A percentile compares a stretch with the other conserved stretches of the same genome.
Conservation (phyloP, 495 filamentous ascomycete genomes). For the Xylaria palmicola region DNA sequence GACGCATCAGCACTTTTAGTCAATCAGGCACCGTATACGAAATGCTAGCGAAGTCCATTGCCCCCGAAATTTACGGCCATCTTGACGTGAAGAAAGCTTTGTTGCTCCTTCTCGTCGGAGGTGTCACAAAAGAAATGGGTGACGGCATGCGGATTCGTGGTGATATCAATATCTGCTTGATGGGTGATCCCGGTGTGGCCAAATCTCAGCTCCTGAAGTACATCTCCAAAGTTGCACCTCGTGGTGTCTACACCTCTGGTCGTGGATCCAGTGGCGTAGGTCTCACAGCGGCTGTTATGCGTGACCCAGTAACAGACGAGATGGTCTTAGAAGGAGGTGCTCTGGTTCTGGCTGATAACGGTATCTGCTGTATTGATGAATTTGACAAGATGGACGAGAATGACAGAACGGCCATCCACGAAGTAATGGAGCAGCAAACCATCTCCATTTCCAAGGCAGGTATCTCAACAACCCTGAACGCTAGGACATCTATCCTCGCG, state of each 20-base stretch:
- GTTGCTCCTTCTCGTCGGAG: slow-evolving; percentile 88
- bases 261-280: slow-evolving; percentile 95
- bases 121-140: slow-evolving; percentile 95
- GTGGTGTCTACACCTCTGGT: slow-evolving; percentile 96
- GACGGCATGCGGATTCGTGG: slow-evolving; percentile 98
- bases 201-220: slow-evolving; percentile 98
- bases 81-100: slow-evolving; percentile 97
- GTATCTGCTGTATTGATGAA: slow-evolving; percentile 99
- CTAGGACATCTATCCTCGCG: slow-evolving; percentile 94
- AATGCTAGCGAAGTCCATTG: slow-evolving; percentile 89
- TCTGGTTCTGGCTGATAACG: slow-evolving; percentile 93
- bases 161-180: slow-evolving; percentile 97
- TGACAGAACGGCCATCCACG: slow-evolving; percentile 96
- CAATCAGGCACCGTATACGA: slow-evolving; percentile 91
- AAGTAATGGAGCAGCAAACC: slow-evolving; percentile 99
- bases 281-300: slow-evolving; percentile 97
- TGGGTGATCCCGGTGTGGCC: slow-evolving; percentile 99
- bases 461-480: slow-evolving; percentile 94
- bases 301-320: slow-evolving; percentile 96
- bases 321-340: slow-evolving; percentile 98
- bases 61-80: slow-evolving; percentile 95
- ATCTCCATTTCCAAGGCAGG: slow-evolving; percentile 98
- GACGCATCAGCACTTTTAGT: slow-evolving; percentile 77
- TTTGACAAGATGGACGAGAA: slow-evolving; percentile 99
- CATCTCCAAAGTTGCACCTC: slow-evolving; percentile 95